Percentiles rank a stretch among this genome's conserved stretches.
Evolutionary conservation across 2,329 filamentous ascomycete genomes (phyloP).

Genomic region (Cordyceps sp.): DNA sequence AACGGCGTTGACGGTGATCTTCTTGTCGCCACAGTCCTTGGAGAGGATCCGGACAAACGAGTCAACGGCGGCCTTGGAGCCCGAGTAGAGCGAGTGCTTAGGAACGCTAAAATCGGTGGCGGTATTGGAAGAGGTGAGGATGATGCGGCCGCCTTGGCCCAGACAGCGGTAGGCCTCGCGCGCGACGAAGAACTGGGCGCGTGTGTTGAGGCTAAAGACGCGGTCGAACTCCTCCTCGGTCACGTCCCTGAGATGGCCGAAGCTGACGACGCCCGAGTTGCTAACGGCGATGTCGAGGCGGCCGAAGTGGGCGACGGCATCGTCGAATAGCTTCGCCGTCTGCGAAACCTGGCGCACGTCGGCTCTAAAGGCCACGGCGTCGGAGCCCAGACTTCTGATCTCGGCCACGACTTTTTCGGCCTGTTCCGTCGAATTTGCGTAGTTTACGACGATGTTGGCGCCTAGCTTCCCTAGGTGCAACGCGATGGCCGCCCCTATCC

Average conservation of each 20-base stretch:
- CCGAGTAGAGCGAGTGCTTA: constrained; percentile 58
- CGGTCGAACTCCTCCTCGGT: constrained; percentile 56
- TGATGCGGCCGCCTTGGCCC: constrained; percentile 49
- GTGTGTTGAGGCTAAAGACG: constrained; percentile 51
- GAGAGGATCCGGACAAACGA: constrained; percentile 62
- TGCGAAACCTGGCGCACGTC: constrained; percentile 49
- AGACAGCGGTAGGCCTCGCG: constrained; percentile 55
- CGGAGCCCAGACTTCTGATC: constrained; percentile 38
- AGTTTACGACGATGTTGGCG: constrained; percentile 41
- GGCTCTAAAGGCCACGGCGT: constrained; percentile 48
- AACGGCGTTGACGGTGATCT: constrained; percentile 51
- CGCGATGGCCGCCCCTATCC: constrained; percentile 42
- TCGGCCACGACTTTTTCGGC: constrained; percentile 34
- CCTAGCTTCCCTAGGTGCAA: constrained; percentile 38
- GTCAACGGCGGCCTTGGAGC: constrained; percentile 60
- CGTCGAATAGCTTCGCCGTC: constrained; percentile 45
- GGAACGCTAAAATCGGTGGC: constrained; percentile 32
- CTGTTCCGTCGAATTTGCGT: constrained; percentile 36
- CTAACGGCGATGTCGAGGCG: constrained; percentile 54
- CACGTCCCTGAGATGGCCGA: constrained; percentile 52
- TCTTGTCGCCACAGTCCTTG: constrained; percentile 50
- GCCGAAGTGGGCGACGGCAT: constrained; percentile 47
- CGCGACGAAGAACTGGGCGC: constrained; percentile 57
- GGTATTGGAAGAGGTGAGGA: constrained; percentile 34
- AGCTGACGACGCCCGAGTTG: constrained; percentile 52